phyloP scores from a whole-genome alignment of 116 monocot genomes.

The Iris pallida region DNA sequence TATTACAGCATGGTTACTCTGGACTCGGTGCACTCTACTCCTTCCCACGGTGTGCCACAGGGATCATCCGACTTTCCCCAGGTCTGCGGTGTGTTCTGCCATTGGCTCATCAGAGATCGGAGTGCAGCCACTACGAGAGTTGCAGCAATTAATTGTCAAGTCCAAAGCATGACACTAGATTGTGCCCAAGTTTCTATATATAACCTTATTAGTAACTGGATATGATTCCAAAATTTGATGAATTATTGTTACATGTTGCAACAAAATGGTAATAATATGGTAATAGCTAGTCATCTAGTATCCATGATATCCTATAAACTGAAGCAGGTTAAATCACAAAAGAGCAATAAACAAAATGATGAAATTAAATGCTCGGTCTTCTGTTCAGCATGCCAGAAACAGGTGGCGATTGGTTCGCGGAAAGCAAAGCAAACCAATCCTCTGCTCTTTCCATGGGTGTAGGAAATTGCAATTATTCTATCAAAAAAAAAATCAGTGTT shows the following conservation, averaged over 20 bases:
- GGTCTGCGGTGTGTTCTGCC: slow-evolving; percentile 36
- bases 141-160: background rate
- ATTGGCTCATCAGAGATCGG: slow-evolving; percentile 29
- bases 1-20: slow-evolving; percentile 34
- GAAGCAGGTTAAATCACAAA: too few relatives aligned
- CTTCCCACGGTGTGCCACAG: slow-evolving; percentile 43
- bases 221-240: background rate
- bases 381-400: too few relatives aligned
- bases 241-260: background rate
- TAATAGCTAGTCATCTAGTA: background rate
- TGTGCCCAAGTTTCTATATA: background rate
- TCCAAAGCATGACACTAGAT: background rate
- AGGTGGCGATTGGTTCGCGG: too few relatives aligned
- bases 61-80: slow-evolving; percentile 43
- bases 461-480: too few relatives aligned
- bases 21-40: slow-evolving; percentile 32
- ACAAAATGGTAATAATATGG: background rate
- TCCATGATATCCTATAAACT: too few relatives aligned
- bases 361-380: too few relatives aligned
- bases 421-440: too few relatives aligned
- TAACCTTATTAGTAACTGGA: background rate
- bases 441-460: too few relatives aligned
- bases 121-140: slow-evolving; percentile 25
- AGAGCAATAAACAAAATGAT: too few relatives aligned
- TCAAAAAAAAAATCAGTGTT: too few relatives aligned